Conservation (phyloP, 2,329 filamentous ascomycete genomes). For the Phialophora tarda region DNA sequence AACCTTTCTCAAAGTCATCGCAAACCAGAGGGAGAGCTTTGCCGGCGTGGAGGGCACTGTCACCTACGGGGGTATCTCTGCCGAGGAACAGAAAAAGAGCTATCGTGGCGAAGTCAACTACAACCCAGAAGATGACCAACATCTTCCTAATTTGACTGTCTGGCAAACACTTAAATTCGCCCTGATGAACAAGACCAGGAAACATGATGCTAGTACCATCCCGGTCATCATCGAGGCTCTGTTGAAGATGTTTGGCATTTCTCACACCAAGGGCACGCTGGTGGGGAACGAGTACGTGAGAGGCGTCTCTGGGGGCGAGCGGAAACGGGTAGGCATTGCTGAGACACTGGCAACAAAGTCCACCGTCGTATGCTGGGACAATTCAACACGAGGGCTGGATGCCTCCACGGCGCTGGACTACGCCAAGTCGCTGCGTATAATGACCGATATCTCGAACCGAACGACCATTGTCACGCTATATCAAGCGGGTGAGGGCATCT, state of each 20-base stretch:
- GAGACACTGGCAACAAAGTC: slow-evolving; percentile 77
- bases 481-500: slow-evolving; percentile 72
- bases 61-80: slow-evolving; percentile 72
- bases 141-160: slow-evolving; percentile 75
- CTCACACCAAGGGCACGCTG: slow-evolving; percentile 73
- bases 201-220: slow-evolving; percentile 67
- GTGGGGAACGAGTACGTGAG: slow-evolving; percentile 76
- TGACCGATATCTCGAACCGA: slow-evolving; percentile 76
- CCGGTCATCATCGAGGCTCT: slow-evolving; percentile 72
- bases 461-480: slow-evolving; percentile 75
- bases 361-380: slow-evolving; percentile 78
- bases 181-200: slow-evolving; percentile 75
- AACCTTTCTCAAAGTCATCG: slow-evolving; percentile 76
- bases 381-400: slow-evolving; percentile 79
- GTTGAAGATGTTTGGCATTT: slow-evolving; percentile 78
- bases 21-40: slow-evolving; percentile 71
- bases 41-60: slow-evolving; percentile 72
- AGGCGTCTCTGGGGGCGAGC: slow-evolving; percentile 78
- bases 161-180: slow-evolving; percentile 79
- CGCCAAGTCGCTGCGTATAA: slow-evolving; percentile 69
- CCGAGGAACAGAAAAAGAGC: slow-evolving; percentile 68
- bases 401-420: slow-evolving; percentile 80
- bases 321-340: slow-evolving; percentile 79
- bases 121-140: slow-evolving; percentile 76
- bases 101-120: slow-evolving; percentile 80